These are phyloP conservation scores for Aureobasidium sp. DNA, from an alignment of 2,329 filamentous ascomycete genomes.

Conservation along the genomic window DNA sequence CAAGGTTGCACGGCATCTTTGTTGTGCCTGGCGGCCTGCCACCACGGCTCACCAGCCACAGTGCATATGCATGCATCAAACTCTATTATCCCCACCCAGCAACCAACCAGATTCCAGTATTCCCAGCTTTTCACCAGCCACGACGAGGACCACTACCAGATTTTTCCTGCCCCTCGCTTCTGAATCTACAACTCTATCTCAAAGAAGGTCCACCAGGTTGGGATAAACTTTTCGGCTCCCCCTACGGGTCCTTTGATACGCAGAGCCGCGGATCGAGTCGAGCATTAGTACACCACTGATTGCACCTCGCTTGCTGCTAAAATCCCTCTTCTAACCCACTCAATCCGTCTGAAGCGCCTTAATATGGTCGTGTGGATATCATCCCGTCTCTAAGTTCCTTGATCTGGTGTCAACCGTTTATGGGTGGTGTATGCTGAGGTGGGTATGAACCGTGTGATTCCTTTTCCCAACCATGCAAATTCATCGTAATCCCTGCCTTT, in stretches of 20 bases:
- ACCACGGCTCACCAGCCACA: background rate
- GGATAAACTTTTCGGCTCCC: constrained; percentile 1
- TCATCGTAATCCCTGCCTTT: background rate
- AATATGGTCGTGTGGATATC: background rate
- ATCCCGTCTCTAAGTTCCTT: constrained; percentile 1
- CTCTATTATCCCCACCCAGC: background rate
- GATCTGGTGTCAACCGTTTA: background rate
- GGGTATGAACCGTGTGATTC: background rate
- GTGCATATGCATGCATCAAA: constrained; percentile 8
- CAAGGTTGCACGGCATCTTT: background rate
- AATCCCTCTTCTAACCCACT: background rate
- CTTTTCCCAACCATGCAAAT: constrained; percentile 3
- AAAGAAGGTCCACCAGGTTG: background rate
- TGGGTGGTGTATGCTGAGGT: background rate
- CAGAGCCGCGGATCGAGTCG: background rate
- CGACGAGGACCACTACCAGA: background rate
- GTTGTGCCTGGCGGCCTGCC: background rate
- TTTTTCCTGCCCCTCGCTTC: background rate
- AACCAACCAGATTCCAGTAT: background rate
- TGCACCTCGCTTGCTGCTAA: background rate
- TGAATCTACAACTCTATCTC: background rate
- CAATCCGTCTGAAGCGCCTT: background rate
- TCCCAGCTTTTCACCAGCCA: background rate
- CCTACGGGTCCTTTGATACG: background rate
- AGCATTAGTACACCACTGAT: background rate